Evolutionary conservation across 371 early-diverging fungal species (phyloP).

Genomic region (Apophysomyces sp.): DNA sequence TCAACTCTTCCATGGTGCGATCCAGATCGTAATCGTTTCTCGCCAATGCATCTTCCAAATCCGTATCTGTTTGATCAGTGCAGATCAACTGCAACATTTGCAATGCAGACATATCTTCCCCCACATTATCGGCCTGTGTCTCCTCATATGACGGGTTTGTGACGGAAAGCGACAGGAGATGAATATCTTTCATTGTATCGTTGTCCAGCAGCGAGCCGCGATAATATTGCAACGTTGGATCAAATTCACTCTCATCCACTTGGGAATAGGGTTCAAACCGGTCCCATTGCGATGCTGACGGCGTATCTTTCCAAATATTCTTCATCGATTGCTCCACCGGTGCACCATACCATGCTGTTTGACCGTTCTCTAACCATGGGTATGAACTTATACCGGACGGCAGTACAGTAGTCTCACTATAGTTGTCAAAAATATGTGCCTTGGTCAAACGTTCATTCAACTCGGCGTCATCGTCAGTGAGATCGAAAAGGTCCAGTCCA

Average conservation of each 20-base stretch:
- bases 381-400: background rate
- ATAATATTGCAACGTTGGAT: slow-evolving; percentile 46
- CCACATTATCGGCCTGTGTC: slow-evolving; percentile 35
- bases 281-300: slow-evolving; percentile 10
- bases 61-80: slow-evolving; percentile 43
- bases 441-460: slow-evolving; percentile 14
- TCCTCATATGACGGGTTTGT: slow-evolving; percentile 38
- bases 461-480: slow-evolving; percentile 7
- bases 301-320: slow-evolving; percentile 8
- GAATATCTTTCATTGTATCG: slow-evolving; percentile 38
- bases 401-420: background rate
- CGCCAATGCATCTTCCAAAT: slow-evolving; percentile 44
- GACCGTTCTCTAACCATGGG: background rate
- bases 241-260: slow-evolving; percentile 43
- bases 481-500: no score
- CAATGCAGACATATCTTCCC: slow-evolving; percentile 54
- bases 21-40: slow-evolving; percentile 54
- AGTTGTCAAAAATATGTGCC: slow-evolving; percentile 11
- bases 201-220: slow-evolving; percentile 38
- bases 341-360: slow-evolving; percentile 4
- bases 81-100: slow-evolving; percentile 59
- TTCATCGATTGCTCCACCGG: background rate
- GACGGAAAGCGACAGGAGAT: slow-evolving; percentile 24
- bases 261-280: slow-evolving; percentile 25
- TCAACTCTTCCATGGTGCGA: slow-evolving; percentile 33